A percentile compares a stretch with the other conserved stretches of the same genome.
Conservation (phyloP, 345 rosid genomes). For the Eucalyptus grandis region DNA sequence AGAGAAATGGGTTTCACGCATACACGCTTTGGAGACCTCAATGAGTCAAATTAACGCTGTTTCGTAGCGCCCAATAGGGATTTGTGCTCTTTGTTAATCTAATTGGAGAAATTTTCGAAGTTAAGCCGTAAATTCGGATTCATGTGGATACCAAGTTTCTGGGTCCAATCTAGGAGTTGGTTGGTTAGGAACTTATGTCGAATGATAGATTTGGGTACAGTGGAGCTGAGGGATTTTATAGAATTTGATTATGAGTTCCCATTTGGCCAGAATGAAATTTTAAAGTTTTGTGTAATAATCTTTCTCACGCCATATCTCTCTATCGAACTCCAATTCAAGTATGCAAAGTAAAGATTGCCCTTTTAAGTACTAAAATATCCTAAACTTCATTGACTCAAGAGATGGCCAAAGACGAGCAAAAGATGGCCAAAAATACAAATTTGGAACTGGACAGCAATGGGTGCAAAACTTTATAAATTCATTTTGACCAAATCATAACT, state of each 20-base stretch:
- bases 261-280: background rate
- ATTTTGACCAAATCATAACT: no score
- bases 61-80: background rate
- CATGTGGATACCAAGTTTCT: background rate
- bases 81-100: background rate
- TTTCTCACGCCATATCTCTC: background rate
- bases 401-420: background rate
- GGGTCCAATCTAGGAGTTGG: background rate
- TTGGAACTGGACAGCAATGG: background rate
- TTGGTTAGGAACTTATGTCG: background rate
- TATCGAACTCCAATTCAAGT: background rate
- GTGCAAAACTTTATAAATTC: no score
- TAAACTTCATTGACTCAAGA: background rate
- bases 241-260: background rate
- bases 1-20: no score
- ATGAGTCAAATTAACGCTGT: background rate
- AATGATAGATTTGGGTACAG: background rate
- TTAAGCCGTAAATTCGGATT: background rate
- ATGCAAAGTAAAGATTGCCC: background rate
- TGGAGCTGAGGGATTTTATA: background rate
- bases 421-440: background rate
- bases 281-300: background rate
- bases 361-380: background rate
- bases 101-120: background rate
- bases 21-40: no score